These are phyloP conservation scores for Pseudocercospora cruenta DNA, from an alignment of 2,329 filamentous ascomycete species.

Conservation along the genomic window DNA sequence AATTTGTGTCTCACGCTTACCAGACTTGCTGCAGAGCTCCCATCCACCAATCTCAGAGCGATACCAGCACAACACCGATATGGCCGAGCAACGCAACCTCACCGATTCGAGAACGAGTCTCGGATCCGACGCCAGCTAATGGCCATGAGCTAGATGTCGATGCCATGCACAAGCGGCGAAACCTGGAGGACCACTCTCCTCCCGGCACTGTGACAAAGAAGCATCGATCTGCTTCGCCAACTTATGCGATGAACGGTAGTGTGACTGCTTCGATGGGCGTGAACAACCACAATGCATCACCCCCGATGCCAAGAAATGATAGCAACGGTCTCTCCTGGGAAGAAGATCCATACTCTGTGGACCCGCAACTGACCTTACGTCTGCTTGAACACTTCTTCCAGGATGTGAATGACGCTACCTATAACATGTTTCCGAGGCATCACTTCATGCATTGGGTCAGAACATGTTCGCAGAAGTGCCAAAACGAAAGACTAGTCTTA, in stretches of 20 bases:
- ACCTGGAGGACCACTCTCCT: slow-evolving; percentile 32
- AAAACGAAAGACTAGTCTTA: slow-evolving; percentile 60
- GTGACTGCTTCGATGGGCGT: background rate
- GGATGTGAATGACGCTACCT: slow-evolving; percentile 59
- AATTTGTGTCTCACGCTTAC: slow-evolving; percentile 26
- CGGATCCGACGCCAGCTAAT: slow-evolving; percentile 23
- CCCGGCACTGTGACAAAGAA: slow-evolving; percentile 32
- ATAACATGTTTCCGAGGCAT: slow-evolving; percentile 59
- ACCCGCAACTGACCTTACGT: slow-evolving; percentile 55
- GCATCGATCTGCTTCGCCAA: slow-evolving; percentile 37
- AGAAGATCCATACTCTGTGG: slow-evolving; percentile 58
- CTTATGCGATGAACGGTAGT: slow-evolving; percentile 16
- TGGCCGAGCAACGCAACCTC: slow-evolving; percentile 32
- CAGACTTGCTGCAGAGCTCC: slow-evolving; percentile 29
- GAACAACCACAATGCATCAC: slow-evolving; percentile 29
- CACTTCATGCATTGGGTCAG: slow-evolving; percentile 62
- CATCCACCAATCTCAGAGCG: slow-evolving; percentile 32
- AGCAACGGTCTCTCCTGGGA: slow-evolving; percentile 47
- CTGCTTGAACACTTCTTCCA: slow-evolving; percentile 61
- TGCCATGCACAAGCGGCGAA: slow-evolving; percentile 32
- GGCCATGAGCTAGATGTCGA: slow-evolving; percentile 30
- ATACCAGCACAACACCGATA: slow-evolving; percentile 26
- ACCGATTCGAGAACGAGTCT: slow-evolving; percentile 26
- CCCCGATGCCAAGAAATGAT: slow-evolving; percentile 28
- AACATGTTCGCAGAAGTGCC: slow-evolving; percentile 39